Base-by-base conservation (phyloP, 1,284 basidiomycete species). In the Puccinia coronata region DNA sequence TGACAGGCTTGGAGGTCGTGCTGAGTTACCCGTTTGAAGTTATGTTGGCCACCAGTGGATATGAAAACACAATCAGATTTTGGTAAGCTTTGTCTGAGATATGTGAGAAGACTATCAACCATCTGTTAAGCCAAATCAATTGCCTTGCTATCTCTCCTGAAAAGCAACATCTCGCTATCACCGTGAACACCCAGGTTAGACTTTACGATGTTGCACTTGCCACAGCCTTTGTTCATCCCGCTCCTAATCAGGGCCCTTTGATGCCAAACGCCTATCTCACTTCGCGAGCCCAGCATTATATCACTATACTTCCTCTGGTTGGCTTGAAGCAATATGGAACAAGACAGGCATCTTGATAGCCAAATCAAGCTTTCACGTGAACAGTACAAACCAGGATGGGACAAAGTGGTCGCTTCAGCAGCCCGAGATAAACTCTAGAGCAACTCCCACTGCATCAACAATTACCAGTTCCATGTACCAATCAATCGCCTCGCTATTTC, bases 71-170 rank as follows among this genome's bases (percentile, higher is more conserved):
- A 86, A 98, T 99, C 82, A 91, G 97, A 51, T 99, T 99, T 86
- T 99, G 97, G 97, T 96, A 99, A 87, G 97, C 97, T n/a, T 99
- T 96, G 97, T 96, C 93, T 86, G 96, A 96, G 34, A 96, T 98
- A 81, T 99, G 97, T 87, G 96, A 95, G 67, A 90, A 95, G 76
- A 98, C 96, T 55, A 96, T 99, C 84, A 87, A 89, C 77, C 88
- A 89, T 83, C 88, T 88, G 55, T 87, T 88, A 84, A 88, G 87
- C 85, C 95, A 98, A 93, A 93, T 97, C 47, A 98, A 98, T 86
- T 90, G 94, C 84, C 89, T 98, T 53, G 93, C 95, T n/a, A 98
- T 98, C 84, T 96, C 94, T 69, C 95, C 95, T 61, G 95, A 98
- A 87, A 98, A 98, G 87, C 92, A 93, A 71, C 90, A 93, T 82